Base-by-base conservation (phyloP, 768 basidiomycete species). In the Gyrodon lividus region DNA sequence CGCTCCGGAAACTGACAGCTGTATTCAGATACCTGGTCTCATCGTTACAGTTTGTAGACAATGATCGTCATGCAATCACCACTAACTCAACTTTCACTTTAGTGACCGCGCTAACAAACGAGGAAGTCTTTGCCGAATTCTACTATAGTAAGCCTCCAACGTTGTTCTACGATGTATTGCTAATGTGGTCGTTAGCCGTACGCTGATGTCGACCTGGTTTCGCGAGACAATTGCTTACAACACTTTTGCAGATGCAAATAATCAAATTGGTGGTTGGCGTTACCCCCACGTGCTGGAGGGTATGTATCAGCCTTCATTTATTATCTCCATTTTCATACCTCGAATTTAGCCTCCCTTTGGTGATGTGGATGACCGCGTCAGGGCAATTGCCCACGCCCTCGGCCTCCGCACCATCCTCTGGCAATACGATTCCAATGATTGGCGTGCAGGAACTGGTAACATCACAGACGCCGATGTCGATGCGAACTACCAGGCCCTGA, bases 311-410 rank as follows among this genome's bases (percentile, higher is more conserved):
- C 31, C 17, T 2, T 9, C 7, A 9, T 19, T 20, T 50, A n/a
- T 22, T 43, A 22, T 17, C n/a, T 8, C 12, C 22, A 16, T 46
- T 39, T 28, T 56, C 35, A 3, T n/a, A 34, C 10, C 34, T 22
- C 23, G 3, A 26, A 3, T 33, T 17, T 51, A 81, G 79, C 83
- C 84, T 30, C 84, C 84, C 1, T 85, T 71, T 55, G 85, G 84
- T 41, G 84, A 86, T 52, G 71, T 86, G 17, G 90, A 92, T 38
- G 84, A 86, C 67, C 86, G 90, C 46, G 81, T 92, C 38, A 81
- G 91, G 30, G 73, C 79, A 31, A 85, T 92, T 50, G 81, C 85
- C 3, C 63, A 81, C 20, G 82, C 76, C 8, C 80, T 92, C 57
- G 83, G 82, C 33, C 71, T 92, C 14, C 78, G 77, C 12, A 87